Evolutionary conservation across 257 asterid species (phyloP).

Genomic region (Jasminum sambac): DNA sequence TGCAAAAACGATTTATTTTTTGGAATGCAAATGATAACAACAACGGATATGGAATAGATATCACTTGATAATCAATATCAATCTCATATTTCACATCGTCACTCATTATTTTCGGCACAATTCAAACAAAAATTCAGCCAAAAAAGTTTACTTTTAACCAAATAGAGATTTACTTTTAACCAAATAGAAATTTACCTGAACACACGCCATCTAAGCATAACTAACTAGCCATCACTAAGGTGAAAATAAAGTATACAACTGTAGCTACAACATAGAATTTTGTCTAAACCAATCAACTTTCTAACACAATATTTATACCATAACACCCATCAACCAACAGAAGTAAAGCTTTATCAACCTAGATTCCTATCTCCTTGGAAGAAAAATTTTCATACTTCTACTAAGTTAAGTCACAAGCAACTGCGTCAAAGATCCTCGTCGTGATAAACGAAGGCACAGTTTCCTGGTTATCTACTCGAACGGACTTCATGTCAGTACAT

Average conservation of each 20-base stretch:
- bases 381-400: background rate
- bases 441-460: background rate
- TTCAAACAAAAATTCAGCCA: no score
- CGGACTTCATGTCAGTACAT: conserved; percentile 59
- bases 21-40: no score
- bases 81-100: no score
- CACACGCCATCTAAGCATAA: no score
- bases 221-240: background rate
- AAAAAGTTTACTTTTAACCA: no score
- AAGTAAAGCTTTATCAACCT: conserved; percentile 1
- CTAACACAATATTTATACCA: conserved; percentile 16
- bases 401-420: background rate
- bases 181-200: no score
- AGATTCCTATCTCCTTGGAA: background rate
- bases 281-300: conserved; percentile 18
- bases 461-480: conserved; percentile 18
- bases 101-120: no score
- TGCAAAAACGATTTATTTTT: no score
- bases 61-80: no score
- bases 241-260: conserved; percentile 21
- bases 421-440: background rate
- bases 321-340: conserved; percentile 16
- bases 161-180: no score
- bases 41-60: no score
- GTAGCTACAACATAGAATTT: conserved; percentile 12